Percentiles rank a stretch among this genome's conserved stretches.
phyloP scores from a whole-genome alignment of 495 filamentous ascomycete genomes.

The Poronia punctata region DNA sequence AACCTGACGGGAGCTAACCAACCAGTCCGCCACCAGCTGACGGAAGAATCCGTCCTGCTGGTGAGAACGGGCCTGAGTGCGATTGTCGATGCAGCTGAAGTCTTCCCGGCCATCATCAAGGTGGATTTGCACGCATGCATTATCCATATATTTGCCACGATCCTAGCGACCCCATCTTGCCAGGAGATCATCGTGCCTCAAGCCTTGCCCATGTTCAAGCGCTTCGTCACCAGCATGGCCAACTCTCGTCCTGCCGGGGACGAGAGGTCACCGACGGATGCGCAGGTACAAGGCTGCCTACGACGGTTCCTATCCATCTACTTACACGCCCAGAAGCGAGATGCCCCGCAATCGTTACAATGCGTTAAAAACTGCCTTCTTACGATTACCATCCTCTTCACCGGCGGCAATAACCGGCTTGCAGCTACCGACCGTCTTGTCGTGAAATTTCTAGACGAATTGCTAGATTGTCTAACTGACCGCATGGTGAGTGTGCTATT shows the following conservation, averaged over 20 bases:
- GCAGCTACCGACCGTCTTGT: conserved; percentile 66
- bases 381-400: conserved; percentile 81
- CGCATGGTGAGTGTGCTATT: conserved; percentile 45
- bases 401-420: conserved; percentile 64
- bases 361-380: conserved; percentile 93
- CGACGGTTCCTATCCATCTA: conserved; percentile 74
- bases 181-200: conserved; percentile 86
- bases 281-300: conserved; percentile 62
- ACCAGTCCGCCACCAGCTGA: conserved; percentile 60
- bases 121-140: conserved; percentile 96
- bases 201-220: conserved; percentile 82
- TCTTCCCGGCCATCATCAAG: conserved; percentile 94
- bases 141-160: conserved; percentile 90
- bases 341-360: conserved; percentile 68
- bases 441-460: conserved; percentile 59
- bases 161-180: conserved; percentile 78
- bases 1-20: conserved; percentile 74
- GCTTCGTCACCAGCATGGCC: conserved; percentile 74
- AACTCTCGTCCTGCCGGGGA: conserved; percentile 29
- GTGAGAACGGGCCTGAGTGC: conserved; percentile 73
- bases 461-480: conserved; percentile 79
- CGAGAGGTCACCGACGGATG: conserved; percentile 33
- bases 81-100: conserved; percentile 85
- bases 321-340: conserved; percentile 73
- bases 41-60: conserved; percentile 78